These are phyloP conservation scores for Diutina siamensis DNA, from an alignment of 1,139 yeast species.

Conservation along the genomic window DNA sequence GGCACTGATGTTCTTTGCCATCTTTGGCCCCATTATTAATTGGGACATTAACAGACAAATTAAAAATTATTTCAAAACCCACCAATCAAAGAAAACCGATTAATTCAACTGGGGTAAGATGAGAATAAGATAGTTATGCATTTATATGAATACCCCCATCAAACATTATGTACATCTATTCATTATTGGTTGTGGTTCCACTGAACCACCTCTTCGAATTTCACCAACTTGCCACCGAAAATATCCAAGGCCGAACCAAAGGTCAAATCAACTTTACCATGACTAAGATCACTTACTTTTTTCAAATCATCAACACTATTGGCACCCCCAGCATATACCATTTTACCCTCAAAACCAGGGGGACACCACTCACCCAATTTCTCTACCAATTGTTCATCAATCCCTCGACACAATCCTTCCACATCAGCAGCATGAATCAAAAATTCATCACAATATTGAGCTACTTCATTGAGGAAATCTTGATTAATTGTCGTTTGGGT, in stretches of 20 bases:
- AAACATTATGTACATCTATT: neutral
- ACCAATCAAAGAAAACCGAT: neutral
- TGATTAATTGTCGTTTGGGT: slow-evolving; percentile 49
- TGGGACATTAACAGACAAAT: slow-evolving; percentile 22
- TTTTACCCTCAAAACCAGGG: slow-evolving; percentile 43
- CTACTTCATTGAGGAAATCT: slow-evolving; percentile 41
- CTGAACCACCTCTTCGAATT: slow-evolving; percentile 55
- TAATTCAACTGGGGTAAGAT: too few species aligned
- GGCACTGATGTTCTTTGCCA: slow-evolving; percentile 35
- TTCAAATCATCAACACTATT: slow-evolving; percentile 56
- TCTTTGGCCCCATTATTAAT: slow-evolving; percentile 56
- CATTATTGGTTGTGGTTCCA: slow-evolving; percentile 22
- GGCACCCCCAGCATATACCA: slow-evolving; percentile 97
- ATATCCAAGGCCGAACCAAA: slow-evolving; percentile 89
- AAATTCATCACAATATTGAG: slow-evolving; percentile 70
- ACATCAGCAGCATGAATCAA: slow-evolving; percentile 97
- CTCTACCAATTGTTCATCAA: slow-evolving; percentile 65
- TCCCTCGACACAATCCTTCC: slow-evolving; percentile 90
- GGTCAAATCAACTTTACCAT: slow-evolving; percentile 80
- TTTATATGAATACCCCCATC: too few species aligned
- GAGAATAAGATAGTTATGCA: too few species aligned
- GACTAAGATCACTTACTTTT: slow-evolving; percentile 53
- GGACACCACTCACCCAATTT: slow-evolving; percentile 73
- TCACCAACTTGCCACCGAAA: slow-evolving; percentile 79
- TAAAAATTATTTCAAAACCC: neutral